phyloP scores from a whole-genome alignment of 345 rosid genomes.

The Ceriops tagal region DNA sequence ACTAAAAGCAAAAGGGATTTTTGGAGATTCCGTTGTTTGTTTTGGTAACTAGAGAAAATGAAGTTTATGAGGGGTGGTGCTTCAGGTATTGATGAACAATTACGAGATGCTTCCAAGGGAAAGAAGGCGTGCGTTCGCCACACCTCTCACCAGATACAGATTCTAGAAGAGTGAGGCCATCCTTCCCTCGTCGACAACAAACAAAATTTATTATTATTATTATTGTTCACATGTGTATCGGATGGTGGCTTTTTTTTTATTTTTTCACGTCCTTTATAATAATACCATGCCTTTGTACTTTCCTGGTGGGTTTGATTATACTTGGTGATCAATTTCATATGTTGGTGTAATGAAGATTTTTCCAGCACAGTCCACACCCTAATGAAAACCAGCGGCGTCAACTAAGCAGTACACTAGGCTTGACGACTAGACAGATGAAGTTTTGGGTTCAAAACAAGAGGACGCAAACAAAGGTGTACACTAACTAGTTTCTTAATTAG shows the following conservation, averaged over 20 bases:
- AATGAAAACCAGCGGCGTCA: constrained; percentile 47
- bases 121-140: constrained; percentile 51
- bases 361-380: constrained; percentile 66
- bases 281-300: too few species aligned
- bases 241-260: too few species aligned
- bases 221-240: too few species aligned
- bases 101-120: constrained; percentile 14
- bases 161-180: constrained; percentile 49
- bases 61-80: constrained; percentile 20
- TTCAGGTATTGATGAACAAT: constrained; percentile 38
- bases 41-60: constrained; percentile 11
- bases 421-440: constrained; percentile 51
- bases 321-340: neutral
- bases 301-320: too few species aligned
- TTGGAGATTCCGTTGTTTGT: too few species aligned
- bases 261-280: too few species aligned
- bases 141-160: constrained; percentile 37
- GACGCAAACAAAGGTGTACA: constrained; percentile 60
- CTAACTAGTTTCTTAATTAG: neutral
- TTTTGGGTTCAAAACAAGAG: constrained; percentile 90
- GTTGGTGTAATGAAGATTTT: constrained; percentile 35
- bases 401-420: constrained; percentile 45
- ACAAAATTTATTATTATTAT: too few species aligned
- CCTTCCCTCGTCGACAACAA: neutral
- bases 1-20: neutral